A percentile compares a stretch with the other conserved stretches of the same genome.
These are phyloP conservation scores for Lizonia empirigonia DNA, from an alignment of 2,329 filamentous ascomycete species.

Conservation along the genomic window DNA sequence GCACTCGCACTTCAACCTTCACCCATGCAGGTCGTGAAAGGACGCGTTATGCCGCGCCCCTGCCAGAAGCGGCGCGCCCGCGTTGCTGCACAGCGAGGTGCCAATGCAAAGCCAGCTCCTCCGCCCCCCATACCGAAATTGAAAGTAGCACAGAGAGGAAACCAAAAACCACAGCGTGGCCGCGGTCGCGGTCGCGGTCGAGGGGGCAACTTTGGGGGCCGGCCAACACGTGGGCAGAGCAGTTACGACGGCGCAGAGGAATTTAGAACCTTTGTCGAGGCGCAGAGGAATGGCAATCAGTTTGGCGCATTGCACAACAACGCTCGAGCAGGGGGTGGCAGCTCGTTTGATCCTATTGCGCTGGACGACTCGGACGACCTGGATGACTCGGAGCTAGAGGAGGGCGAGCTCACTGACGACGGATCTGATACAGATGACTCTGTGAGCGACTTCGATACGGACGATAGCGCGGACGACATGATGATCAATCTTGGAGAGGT, in stretches of 20 bases:
- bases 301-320: conserved; percentile 23
- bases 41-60: conserved; percentile 31
- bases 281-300: conserved; percentile 14
- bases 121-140: conserved; percentile 8
- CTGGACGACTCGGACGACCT: conserved; percentile 18
- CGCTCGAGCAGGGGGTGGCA: conserved; percentile 12
- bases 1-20: conserved; percentile 5
- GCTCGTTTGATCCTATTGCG: conserved; percentile 17
- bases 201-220: conserved; percentile 24
- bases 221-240: conserved; percentile 6
- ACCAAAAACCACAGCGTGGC: conserved; percentile 15
- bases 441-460: conserved; percentile 20
- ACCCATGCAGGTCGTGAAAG: conserved; percentile 20
- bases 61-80: conserved; percentile 35
- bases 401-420: conserved; percentile 22
- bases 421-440: conserved; percentile 12
- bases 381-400: conserved; percentile 19
- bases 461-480: conserved; percentile 24
- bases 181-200: conserved; percentile 14
- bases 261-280: conserved; percentile 13
- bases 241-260: conserved; percentile 11
- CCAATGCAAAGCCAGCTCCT: conserved; percentile 3
- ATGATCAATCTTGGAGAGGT: conserved; percentile 31
- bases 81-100: conserved; percentile 24
- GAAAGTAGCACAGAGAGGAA: conserved; percentile 20